phyloP scores from a whole-genome alignment of 148 eudicot genomes.

The Vaccinium darrowii region DNA sequence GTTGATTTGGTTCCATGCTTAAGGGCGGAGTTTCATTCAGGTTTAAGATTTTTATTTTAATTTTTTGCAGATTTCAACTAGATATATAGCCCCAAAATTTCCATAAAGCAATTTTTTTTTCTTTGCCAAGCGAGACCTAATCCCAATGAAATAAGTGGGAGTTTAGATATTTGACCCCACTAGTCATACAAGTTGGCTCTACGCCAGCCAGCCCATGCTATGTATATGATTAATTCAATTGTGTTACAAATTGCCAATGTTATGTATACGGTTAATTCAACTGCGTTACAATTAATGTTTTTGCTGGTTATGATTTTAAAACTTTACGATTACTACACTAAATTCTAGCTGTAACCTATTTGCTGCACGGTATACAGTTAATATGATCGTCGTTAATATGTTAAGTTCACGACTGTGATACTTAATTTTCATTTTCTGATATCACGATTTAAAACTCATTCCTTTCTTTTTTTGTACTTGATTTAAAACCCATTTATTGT shows the following conservation, averaged over 20 bases:
- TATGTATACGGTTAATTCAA: not conserved
- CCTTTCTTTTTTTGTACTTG: no score
- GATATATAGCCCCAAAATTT: not conserved
- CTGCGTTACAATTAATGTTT: not conserved
- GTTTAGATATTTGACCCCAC: not conserved
- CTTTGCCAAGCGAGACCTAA: not conserved
- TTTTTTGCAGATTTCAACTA: no score
- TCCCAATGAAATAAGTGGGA: not conserved
- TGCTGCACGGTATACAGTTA: not conserved
- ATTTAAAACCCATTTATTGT: no score
- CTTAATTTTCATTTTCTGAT: not conserved
- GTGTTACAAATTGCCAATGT: not conserved
- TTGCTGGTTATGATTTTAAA: not conserved
- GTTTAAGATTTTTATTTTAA: not conserved
- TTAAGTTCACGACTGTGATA: not conserved
- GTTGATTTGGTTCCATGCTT: not conserved
- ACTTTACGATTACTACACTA: not conserved
- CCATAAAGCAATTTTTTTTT: not conserved
- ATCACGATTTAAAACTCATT: not conserved
- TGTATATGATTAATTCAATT: no score
- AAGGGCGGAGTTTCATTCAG: not conserved
- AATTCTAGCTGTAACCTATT: not conserved
- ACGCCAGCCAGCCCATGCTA: not conserved
- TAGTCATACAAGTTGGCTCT: not conserved
- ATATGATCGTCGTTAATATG: not conserved